Percentiles rank a stretch among this genome's conserved stretches.
phyloP scores from a whole-genome alignment of 2,329 filamentous ascomycete genomes.

The Pseudocercospora macadamiae region DNA sequence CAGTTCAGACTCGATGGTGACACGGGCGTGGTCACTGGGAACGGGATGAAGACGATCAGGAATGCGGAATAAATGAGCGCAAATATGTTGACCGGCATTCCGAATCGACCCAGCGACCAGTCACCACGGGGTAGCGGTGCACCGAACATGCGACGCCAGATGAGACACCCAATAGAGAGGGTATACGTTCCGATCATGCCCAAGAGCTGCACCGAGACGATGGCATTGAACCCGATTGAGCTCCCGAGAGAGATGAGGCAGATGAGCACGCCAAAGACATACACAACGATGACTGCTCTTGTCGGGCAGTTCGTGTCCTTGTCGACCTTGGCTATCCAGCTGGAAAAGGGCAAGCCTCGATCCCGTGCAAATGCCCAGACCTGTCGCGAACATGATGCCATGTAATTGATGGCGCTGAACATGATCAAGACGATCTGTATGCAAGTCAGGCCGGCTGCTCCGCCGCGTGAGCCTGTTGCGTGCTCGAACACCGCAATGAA shows the following conservation, averaged over 20 bases:
- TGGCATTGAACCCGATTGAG: conserved; percentile 55
- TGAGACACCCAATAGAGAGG: conserved; percentile 8
- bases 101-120: conserved; percentile 21
- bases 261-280: conserved; percentile 36
- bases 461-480: conserved; percentile 35
- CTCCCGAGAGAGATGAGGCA: conserved; percentile 57
- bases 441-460: conserved; percentile 36
- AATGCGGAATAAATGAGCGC: conserved; percentile 10
- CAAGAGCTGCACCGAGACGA: conserved; percentile 55
- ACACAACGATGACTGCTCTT: conserved; percentile 15
- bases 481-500: conserved; percentile 41
- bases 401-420: conserved; percentile 36
- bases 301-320: conserved; percentile 12
- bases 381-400: conserved; percentile 39
- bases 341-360: conserved; percentile 33
- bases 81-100: conserved; percentile 14
- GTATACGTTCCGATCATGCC: conserved; percentile 48
- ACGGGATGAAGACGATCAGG: conserved; percentile 14
- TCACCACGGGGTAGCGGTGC: conserved; percentile 20
- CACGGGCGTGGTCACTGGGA: conserved; percentile 34
- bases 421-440: conserved; percentile 38
- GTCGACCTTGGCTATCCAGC: conserved; percentile 1
- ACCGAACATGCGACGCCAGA: conserved; percentile 16
- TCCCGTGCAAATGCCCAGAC: conserved; percentile 44
- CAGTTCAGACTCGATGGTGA: conserved; percentile 51